Percentiles rank a stretch among this genome's conserved stretches.
Evolutionary conservation across 345 rosid species (phyloP).

Genomic region (Pseudoturritis turrita): DNA sequence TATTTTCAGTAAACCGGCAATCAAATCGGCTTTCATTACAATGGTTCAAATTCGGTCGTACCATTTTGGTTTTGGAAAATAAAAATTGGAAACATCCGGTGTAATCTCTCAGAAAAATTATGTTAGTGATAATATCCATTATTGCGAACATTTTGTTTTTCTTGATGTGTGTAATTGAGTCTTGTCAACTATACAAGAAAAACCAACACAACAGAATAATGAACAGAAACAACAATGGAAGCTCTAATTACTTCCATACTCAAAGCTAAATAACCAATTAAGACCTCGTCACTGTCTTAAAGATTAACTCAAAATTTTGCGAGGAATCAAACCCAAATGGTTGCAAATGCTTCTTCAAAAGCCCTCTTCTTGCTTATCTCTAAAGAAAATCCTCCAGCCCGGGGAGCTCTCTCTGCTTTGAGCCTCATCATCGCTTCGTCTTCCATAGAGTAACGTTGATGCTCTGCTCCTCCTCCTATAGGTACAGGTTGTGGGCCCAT

Average conservation of each 20-base stretch:
- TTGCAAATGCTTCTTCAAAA: conserved; percentile 85
- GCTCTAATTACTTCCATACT: neutral
- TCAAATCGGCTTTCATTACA: neutral
- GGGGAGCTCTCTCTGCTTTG: conserved; percentile 67
- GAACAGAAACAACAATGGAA: neutral
- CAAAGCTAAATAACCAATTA: neutral
- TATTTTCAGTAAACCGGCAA: conserved; percentile 3
- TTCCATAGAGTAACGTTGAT: conserved; percentile 50
- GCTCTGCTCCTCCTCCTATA: conserved; percentile 44
- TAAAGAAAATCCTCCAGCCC: conserved; percentile 84
- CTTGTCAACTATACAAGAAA: conserved; percentile 19
- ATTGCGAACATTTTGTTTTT: neutral
- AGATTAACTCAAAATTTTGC: neutral
- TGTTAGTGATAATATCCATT: neutral
- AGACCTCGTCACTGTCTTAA: neutral
- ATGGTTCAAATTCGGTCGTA: neutral
- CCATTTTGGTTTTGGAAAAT: neutral
- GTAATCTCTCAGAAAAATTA: neutral
- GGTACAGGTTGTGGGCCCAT: conserved; percentile 78
- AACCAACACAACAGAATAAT: neutral
- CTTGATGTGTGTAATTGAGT: neutral
- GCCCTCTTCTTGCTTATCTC: conserved; percentile 87
- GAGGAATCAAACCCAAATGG: conserved; percentile 67
- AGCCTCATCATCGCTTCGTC: conserved; percentile 73
- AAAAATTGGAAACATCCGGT: neutral